Evolutionary conservation across 202 grass and related monocot species (phyloP), one percentile per base, ranked within the genome.

Genomic region (Cymbopogon flexuosus): DNA sequence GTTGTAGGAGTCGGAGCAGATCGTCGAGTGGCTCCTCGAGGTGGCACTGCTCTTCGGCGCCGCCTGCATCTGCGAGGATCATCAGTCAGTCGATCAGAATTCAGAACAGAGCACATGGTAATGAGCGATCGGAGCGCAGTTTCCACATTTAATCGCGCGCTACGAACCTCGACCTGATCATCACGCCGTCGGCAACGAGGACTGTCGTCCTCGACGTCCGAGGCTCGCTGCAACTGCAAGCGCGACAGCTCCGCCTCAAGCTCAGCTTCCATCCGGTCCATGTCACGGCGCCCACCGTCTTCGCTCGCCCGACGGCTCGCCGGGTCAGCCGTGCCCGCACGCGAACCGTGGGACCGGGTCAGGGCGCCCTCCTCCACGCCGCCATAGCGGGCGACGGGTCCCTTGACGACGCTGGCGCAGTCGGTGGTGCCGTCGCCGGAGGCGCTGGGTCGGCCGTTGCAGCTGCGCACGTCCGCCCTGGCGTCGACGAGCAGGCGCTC

Each of bases 201-300:
- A 37, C 11, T 16, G 13, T 88, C 35, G 35, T 40, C 73, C 58
- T 70, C 57, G 62, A 15, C 56, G 52, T 79, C 62, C 12, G 78
- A 21, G 8, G 13, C 60, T 43, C 60, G 22, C 45, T 91, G 88
- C 65, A 98, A 9, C 52, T 91, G 88, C 65, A 98, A 40, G 14
- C 73, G 84, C 43, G 83, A 72, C 22, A 95, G 84, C 41, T 95
- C 90, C 5, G 62, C 84, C 84, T 95, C 90, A 16, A 99, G 87
- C 70, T 95, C 92, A 2, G 80, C 88, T 80, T 99, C 96, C 89
- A 99, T 91, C 27, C 78, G 73, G 76, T 93, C 85, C 81, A 91
- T 90, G 0, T 57, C 65, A 5, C 39, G 13, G 74, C 9, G 23
- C 45, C 16, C 65, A 0, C 5, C 43, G 19, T 37, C 4, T 3